These are phyloP conservation scores for Kwoniella newhampshirensis DNA, from an alignment of 768 basidiomycete species.

Conservation along the genomic window DNA sequence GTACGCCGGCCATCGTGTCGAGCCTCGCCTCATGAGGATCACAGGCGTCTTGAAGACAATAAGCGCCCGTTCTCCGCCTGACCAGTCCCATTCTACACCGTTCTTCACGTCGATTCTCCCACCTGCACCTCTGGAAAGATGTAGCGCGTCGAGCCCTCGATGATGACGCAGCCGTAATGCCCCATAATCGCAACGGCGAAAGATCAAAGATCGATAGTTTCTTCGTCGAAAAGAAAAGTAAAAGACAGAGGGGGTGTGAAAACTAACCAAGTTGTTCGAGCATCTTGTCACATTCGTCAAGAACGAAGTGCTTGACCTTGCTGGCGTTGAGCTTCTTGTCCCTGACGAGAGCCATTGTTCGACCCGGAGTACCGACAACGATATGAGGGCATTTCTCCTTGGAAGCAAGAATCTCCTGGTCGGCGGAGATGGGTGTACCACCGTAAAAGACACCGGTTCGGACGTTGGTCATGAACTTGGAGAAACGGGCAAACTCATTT, in stretches of 20 bases:
- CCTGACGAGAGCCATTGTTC: slow-evolving; percentile 88
- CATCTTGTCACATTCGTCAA: slow-evolving; percentile 99
- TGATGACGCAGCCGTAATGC: slow-evolving; percentile 21
- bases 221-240: neutral
- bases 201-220: neutral
- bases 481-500: slow-evolving; percentile 98
- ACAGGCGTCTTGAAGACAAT: neutral
- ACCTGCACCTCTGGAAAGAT: neutral
- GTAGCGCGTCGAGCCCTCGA: neutral
- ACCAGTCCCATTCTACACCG: neutral
- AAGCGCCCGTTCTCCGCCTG: no score
- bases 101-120: neutral
- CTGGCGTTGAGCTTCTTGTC: slow-evolving; percentile 89
- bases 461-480: slow-evolving; percentile 99
- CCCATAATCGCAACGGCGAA: slow-evolving; percentile 3
- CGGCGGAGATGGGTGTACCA: slow-evolving; percentile 89
- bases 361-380: slow-evolving; percentile 96
- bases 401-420: slow-evolving; percentile 88
- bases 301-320: slow-evolving; percentile 97
- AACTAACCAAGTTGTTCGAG: slow-evolving; percentile 99
- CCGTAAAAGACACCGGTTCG: slow-evolving; percentile 97
- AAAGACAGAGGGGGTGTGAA: neutral
- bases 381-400: slow-evolving; percentile 98
- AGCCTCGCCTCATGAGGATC: slow-evolving; percentile 6
- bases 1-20: neutral